Evolutionary conservation across 225 moss, liverwort and hornwort species (phyloP).

Genomic region (Sphagnum contortum): DNA sequence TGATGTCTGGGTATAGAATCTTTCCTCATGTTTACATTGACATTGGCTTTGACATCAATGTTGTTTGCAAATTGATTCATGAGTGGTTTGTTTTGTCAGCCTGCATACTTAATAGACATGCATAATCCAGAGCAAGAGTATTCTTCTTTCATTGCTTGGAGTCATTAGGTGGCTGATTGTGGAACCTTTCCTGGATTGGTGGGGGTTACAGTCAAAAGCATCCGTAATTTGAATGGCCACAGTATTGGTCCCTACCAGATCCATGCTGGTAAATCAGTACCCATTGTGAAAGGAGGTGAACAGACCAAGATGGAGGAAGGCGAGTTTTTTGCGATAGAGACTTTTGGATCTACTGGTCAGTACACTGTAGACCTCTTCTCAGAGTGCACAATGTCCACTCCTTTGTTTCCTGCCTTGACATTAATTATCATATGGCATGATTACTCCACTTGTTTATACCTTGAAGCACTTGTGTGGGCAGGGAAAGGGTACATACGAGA

Average conservation of each 20-base stretch:
- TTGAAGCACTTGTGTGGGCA: constrained; percentile 15
- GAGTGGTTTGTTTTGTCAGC: too few relatives aligned
- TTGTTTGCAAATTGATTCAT: too few relatives aligned
- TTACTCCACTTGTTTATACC: not conserved
- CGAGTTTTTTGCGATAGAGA: constrained; percentile 86
- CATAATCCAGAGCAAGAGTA: too few relatives aligned
- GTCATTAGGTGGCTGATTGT: too few relatives aligned
- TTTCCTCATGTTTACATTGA: too few relatives aligned
- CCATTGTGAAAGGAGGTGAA: constrained; percentile 86
- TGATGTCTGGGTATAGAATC: too few relatives aligned
- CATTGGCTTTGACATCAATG: too few relatives aligned
- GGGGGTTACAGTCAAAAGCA: constrained; percentile 60
- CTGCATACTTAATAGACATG: too few relatives aligned
- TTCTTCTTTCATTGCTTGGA: too few relatives aligned
- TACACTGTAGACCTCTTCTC: not conserved
- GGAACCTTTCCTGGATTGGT: not conserved
- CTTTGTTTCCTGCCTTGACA: not conserved
- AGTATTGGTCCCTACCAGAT: constrained; percentile 92
- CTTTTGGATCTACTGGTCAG: constrained; percentile 82
- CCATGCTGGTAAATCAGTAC: constrained; percentile 84
- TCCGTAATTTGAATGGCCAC: constrained; percentile 85
- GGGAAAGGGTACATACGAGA: constrained; percentile 85
- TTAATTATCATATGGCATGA: not conserved
- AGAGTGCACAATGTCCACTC: not conserved
- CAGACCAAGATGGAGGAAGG: constrained; percentile 98